A percentile compares a stretch with the other conserved stretches of the same genome.
Conservation (phyloP, 441 rosid genomes). For the Populus hybrid region DNA sequence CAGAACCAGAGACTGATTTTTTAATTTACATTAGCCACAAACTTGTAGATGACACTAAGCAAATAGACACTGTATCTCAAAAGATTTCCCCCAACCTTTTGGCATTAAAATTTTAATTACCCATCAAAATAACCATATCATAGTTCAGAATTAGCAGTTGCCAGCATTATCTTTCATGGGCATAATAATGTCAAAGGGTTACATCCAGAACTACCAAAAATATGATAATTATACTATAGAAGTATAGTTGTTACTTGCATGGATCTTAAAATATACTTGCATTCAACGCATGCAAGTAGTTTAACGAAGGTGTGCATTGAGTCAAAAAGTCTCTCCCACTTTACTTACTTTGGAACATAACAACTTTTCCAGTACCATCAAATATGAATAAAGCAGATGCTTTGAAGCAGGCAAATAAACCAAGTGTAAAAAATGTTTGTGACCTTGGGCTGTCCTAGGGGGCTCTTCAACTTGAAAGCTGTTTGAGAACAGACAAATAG, state of each 20-base stretch:
- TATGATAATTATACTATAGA: background rate
- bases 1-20: background rate
- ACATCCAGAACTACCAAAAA: background rate
- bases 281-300: background rate
- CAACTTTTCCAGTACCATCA: background rate
- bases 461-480: too few species aligned
- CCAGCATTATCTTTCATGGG: background rate
- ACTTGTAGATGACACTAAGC: background rate
- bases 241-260: background rate
- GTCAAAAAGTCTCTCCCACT: background rate
- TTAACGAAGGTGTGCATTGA: background rate
- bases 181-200: background rate
- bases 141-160: background rate
- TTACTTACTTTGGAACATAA: background rate
- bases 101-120: background rate
- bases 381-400: background rate
- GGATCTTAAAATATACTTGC: background rate
- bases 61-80: background rate
- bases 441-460: background rate
- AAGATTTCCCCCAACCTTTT: background rate
- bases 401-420: background rate
- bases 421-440: background rate
- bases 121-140: background rate
- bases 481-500: too few species aligned
- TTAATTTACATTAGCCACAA: background rate